A percentile compares a stretch with the other conserved stretches of the same genome.
These are phyloP conservation scores for Pelargonium myrrhifolium DNA, from an alignment of 441 rosid genomes.

Conservation along the genomic window DNA sequence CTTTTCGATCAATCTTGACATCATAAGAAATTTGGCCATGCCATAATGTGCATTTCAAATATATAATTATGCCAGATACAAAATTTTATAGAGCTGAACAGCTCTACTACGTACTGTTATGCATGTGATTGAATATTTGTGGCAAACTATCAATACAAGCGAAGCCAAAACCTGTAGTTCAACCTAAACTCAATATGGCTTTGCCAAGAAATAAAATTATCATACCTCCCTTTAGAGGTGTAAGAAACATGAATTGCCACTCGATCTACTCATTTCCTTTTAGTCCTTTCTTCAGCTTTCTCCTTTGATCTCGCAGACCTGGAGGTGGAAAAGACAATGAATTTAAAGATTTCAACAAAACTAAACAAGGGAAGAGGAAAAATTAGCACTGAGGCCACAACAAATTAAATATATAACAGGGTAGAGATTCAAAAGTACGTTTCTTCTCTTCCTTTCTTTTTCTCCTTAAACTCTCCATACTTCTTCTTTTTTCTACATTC, in stretches of 20 bases:
- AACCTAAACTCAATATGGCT: background rate
- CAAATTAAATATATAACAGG: background rate
- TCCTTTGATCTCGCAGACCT: slow-evolving; percentile 71
- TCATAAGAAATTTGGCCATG: background rate
- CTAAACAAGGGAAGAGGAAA: background rate
- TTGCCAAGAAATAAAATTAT: background rate
- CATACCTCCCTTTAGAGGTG: background rate
- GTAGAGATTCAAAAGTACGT: slow-evolving; percentile 26
- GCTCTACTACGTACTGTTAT: background rate
- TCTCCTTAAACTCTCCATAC: slow-evolving; percentile 39
- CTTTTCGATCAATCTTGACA: too few relatives aligned
- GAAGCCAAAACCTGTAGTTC: background rate
- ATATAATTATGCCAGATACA: background rate
- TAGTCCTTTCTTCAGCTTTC: slow-evolving; percentile 49
- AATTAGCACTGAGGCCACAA: background rate
- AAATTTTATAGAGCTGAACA: background rate
- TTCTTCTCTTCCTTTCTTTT: slow-evolving; percentile 80
- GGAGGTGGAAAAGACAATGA: slow-evolving; percentile 13
- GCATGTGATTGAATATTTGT: background rate
- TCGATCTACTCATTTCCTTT: slow-evolving; percentile 22
- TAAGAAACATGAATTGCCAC: background rate
- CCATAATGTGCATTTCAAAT: background rate
- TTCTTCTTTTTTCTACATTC: slow-evolving; percentile 46
- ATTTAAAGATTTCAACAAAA: background rate
- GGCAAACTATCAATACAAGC: background rate